phyloP scores from a whole-genome alignment of 257 asterid genomes.

The Lycium ferocissimum region DNA sequence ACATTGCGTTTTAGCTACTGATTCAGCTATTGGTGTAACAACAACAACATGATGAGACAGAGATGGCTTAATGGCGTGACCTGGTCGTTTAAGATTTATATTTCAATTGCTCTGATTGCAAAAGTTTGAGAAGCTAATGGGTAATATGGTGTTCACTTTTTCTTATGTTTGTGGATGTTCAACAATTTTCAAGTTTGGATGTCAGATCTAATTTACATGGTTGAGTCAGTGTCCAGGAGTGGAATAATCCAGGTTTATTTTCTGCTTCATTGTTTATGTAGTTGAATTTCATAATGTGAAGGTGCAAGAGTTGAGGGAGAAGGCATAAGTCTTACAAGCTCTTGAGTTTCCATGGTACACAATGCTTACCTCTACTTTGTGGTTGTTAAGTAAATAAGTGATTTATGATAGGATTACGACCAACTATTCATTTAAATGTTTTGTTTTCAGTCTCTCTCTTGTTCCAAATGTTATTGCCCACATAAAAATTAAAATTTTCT shows the following conservation, averaged over 20 bases:
- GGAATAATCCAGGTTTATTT: not conserved
- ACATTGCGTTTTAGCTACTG: constrained; percentile 56
- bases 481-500: not conserved
- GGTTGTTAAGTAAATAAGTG: not conserved
- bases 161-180: too few species aligned
- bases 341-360: not conserved
- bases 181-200: too few species aligned
- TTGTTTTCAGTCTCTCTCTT: not conserved
- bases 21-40: not conserved
- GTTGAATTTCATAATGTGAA: not conserved
- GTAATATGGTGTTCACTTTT: too few species aligned
- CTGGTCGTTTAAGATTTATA: too few species aligned
- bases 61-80: too few species aligned
- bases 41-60: too few species aligned
- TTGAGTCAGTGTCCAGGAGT: not conserved
- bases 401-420: constrained; percentile 13
- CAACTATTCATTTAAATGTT: not conserved
- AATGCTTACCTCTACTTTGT: too few species aligned
- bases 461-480: not conserved
- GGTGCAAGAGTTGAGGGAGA: not conserved
- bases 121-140: too few species aligned
- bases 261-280: not conserved
- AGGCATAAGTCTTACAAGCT: not conserved
- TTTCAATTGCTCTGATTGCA: too few species aligned
- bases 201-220: not conserved